Conservation (phyloP, 169 alveolate genomes). For the Blepharisma undulans region DNA sequence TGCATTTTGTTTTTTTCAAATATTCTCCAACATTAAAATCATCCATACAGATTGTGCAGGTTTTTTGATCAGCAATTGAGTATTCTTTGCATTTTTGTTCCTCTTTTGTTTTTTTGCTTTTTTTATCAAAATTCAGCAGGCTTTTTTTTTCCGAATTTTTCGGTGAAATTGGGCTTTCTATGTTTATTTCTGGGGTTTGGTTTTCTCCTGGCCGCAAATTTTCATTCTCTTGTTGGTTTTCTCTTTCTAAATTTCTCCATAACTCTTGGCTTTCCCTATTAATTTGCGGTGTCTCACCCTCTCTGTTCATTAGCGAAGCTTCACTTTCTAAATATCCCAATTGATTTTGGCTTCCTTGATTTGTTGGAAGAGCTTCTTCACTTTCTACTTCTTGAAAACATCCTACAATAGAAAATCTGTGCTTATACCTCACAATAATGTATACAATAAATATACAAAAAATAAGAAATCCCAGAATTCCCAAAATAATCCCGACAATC, state of each 20-base stretch:
- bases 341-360: background rate
- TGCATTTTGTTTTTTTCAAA: conserved; percentile 43
- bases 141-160: background rate
- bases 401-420: background rate
- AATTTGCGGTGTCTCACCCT: background rate
- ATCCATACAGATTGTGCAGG: conserved; percentile 45
- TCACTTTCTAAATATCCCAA: background rate
- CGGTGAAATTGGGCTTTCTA: background rate
- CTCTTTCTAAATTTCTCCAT: background rate
- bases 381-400: background rate
- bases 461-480: background rate
- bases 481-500: background rate
- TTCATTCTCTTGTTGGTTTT: background rate
- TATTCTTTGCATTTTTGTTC: background rate
- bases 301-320: background rate
- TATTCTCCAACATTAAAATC: conserved; percentile 32
- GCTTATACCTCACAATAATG: background rate
- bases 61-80: background rate
- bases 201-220: background rate
- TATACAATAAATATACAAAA: background rate
- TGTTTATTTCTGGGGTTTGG: background rate
- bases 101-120: background rate
- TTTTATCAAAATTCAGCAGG: background rate
- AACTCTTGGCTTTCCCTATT: background rate
- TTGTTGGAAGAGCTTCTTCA: background rate